These are phyloP conservation scores for Dujonia santamariae DNA, from an alignment of 1,139 yeast species.

Conservation along the genomic window DNA sequence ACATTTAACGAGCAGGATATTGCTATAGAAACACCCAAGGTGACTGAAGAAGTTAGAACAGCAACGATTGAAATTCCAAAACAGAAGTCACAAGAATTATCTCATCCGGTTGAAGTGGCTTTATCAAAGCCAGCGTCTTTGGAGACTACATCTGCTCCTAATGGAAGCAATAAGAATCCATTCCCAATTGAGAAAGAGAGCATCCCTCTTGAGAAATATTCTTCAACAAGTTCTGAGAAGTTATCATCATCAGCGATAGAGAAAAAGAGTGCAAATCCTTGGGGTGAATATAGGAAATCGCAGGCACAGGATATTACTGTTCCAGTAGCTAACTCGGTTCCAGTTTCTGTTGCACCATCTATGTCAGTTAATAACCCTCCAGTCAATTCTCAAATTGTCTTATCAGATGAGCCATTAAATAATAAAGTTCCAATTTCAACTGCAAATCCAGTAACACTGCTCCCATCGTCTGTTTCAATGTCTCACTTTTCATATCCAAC, in stretches of 20 bases:
- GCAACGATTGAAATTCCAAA: background rate
- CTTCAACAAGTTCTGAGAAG: conserved; percentile 7
- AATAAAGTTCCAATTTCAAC: too few relatives aligned
- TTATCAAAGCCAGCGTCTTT: background rate
- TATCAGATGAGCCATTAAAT: background rate
- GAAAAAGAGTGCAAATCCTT: conserved; percentile 17
- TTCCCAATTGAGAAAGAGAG: conserved; percentile 3
- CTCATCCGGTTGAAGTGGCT: background rate
- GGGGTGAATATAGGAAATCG: conserved; percentile 15
- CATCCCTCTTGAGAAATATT: background rate
- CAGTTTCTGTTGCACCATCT: background rate
- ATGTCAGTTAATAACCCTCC: background rate
- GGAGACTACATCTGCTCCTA: background rate
- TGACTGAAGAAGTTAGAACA: background rate
- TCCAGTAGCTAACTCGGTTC: background rate
- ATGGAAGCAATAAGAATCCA: conserved; percentile 2
- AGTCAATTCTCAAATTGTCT: background rate
- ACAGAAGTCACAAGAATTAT: background rate
- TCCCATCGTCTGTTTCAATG: background rate
- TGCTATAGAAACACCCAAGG: background rate
- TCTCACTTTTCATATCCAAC: background rate
- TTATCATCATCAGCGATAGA: too few relatives aligned
- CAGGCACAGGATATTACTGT: background rate
- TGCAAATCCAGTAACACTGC: background rate
- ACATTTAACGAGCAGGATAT: conserved; percentile 1